Evolutionary conservation across 768 basidiomycete genomes (phyloP).

Genomic region (Russula sp.): DNA sequence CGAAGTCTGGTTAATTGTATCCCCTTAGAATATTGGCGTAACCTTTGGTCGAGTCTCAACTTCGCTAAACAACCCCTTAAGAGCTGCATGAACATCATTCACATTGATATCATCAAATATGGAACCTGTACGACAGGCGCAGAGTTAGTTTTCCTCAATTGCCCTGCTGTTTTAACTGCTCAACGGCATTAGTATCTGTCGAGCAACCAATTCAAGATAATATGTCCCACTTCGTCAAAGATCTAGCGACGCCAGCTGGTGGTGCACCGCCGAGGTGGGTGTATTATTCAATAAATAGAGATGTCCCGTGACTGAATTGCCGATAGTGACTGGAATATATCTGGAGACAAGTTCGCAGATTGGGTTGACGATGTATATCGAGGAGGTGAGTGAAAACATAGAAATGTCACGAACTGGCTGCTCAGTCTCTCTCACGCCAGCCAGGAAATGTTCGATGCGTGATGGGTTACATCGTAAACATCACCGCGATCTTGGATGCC

Average conservation of each 20-base stretch:
- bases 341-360: neutral
- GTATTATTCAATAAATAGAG: neutral
- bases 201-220: neutral
- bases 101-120: constrained; percentile 2
- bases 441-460: neutral
- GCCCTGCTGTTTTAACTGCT: neutral
- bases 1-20: neutral
- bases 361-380: constrained; percentile 8
- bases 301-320: neutral
- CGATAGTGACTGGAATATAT: neutral
- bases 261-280: neutral
- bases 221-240: constrained; percentile 16
- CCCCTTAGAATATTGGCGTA: constrained; percentile 6
- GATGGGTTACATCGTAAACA: constrained; percentile 4
- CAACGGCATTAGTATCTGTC: constrained; percentile 4
- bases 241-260: neutral
- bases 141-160: neutral
- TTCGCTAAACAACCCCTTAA: constrained; percentile 54
- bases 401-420: neutral
- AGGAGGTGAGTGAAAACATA: neutral
- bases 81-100: constrained; percentile 47
- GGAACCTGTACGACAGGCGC: constrained; percentile 1
- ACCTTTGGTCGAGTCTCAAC: constrained; percentile 1
- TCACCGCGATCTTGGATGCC: neutral
- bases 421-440: neutral